Evolutionary conservation across 108 stramenopile species (phyloP).

Genomic region (Chaetoceros tenuissimus): DNA sequence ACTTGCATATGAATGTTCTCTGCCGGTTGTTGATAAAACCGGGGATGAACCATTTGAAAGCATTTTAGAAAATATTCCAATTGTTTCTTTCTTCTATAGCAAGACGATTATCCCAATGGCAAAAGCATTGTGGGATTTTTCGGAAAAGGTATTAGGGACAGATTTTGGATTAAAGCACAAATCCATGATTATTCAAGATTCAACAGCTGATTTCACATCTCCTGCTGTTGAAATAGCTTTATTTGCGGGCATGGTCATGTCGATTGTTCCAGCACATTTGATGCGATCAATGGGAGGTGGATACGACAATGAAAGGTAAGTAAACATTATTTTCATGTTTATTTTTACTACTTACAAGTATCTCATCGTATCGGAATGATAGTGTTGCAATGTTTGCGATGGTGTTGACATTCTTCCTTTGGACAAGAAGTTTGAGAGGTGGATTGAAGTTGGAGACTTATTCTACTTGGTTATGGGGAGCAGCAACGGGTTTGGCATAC

Average conservation of each 20-base stretch:
- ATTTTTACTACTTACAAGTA: conserved; percentile 76
- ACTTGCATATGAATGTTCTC: conserved; percentile 58
- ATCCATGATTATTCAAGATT: neutral
- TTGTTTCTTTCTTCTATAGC: conserved; percentile 25
- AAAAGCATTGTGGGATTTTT: neutral
- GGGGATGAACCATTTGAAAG: conserved; percentile 24
- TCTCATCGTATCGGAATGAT: too few species aligned
- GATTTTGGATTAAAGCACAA: neutral
- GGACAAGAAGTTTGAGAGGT: conserved; percentile 51
- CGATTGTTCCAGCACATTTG: conserved; percentile 82
- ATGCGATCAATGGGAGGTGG: conserved; percentile 86
- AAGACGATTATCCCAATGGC: conserved; percentile 13
- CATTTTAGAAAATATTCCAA: conserved; percentile 48
- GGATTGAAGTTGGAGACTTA: conserved; percentile 9
- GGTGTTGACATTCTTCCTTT: conserved; percentile 82
- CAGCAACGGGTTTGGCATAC: conserved; percentile 56
- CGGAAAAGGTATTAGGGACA: neutral
- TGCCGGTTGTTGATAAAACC: conserved; percentile 19
- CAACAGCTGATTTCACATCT: neutral
- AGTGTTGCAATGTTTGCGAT: conserved; percentile 91
- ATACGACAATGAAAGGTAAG: conserved; percentile 98
- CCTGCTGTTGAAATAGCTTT: conserved; percentile 41
- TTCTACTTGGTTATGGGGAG: conserved; percentile 19
- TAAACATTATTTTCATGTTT: conserved; percentile 61
- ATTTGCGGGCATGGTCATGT: conserved; percentile 65